Evolutionary conservation across 163 green algal genomes (phyloP).

Genomic region (Chlamydomonas reinhardtii): DNA sequence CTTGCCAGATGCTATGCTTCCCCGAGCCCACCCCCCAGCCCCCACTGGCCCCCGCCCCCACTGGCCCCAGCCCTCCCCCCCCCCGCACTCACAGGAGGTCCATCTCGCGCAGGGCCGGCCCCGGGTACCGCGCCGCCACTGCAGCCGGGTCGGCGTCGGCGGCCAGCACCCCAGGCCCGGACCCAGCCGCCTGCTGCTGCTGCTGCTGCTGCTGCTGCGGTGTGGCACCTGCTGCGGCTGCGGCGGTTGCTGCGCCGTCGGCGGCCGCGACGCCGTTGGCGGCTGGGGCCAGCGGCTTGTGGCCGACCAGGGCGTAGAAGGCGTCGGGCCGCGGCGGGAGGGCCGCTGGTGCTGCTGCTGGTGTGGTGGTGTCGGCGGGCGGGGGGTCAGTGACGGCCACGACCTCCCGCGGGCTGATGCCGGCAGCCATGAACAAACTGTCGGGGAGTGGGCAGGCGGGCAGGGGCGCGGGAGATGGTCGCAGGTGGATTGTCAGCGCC

Average conservation of each 20-base stretch:
- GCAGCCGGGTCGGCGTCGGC: not conserved
- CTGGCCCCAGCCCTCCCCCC: not conserved
- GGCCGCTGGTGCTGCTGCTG: not conserved
- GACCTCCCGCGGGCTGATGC: too few species aligned
- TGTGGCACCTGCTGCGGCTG: not conserved
- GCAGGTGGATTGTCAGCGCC: too few species aligned
- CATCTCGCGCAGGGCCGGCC: not conserved
- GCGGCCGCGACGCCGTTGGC: not conserved
- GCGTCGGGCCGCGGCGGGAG: not conserved
- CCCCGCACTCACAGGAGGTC: not conserved
- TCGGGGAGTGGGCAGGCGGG: too few species aligned
- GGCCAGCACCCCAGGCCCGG: not conserved
- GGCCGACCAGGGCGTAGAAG: not conserved
- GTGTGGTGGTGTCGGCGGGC: not conserved
- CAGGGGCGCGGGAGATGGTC: too few species aligned
- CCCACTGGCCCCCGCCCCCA: too few species aligned
- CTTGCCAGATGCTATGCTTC: too few species aligned
- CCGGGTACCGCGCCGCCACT: too few species aligned
- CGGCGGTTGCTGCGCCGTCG: not conserved
- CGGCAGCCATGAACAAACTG: not conserved
- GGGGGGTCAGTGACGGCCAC: not conserved
- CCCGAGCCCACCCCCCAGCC: not conserved
- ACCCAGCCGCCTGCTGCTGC: not conserved
- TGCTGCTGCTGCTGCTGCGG: not conserved
- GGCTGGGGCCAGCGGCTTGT: not conserved